Percentiles rank a stretch among this genome's conserved stretches.
Evolutionary conservation across 768 basidiomycete genomes (phyloP).

Genomic region (Macrolepiota dolichaula): DNA sequence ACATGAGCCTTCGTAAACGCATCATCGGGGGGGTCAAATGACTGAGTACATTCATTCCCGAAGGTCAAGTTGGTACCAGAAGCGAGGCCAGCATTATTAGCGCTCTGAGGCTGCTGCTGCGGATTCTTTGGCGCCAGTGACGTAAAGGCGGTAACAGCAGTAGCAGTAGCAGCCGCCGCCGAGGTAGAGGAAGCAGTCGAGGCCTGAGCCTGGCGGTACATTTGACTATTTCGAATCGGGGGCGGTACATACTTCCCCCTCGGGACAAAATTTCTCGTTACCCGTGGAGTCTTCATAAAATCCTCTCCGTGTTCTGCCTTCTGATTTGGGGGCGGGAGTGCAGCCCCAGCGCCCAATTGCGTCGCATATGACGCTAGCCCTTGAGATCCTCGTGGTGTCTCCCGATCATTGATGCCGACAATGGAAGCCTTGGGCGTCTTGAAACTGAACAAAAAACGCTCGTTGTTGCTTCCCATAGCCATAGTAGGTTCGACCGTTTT

Average conservation of each 20-base stretch:
- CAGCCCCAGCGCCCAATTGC: background rate
- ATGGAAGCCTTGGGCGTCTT: background rate
- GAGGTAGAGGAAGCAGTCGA: background rate
- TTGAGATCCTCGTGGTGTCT: background rate
- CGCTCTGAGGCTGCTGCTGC: background rate
- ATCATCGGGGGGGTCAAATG: background rate
- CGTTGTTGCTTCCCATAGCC: background rate
- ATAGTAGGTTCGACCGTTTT: background rate
- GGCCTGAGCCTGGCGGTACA: background rate
- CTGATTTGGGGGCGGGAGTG: background rate
- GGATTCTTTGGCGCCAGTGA: background rate
- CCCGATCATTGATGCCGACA: background rate
- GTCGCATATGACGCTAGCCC: background rate
- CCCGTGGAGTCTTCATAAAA: background rate
- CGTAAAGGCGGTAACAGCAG: background rate
- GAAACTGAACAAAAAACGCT: conserved; percentile 1
- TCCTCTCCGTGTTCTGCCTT: background rate
- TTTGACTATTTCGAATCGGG: background rate
- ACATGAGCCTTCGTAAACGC: background rate
- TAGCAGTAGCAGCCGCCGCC: background rate
- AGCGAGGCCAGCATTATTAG: background rate
- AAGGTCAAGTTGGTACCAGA: background rate
- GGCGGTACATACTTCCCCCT: conserved; percentile 1
- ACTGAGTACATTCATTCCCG: background rate
- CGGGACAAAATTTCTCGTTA: background rate